Conservation (phyloP, 2,329 filamentous ascomycete species). For the Claviceps spartinae region DNA sequence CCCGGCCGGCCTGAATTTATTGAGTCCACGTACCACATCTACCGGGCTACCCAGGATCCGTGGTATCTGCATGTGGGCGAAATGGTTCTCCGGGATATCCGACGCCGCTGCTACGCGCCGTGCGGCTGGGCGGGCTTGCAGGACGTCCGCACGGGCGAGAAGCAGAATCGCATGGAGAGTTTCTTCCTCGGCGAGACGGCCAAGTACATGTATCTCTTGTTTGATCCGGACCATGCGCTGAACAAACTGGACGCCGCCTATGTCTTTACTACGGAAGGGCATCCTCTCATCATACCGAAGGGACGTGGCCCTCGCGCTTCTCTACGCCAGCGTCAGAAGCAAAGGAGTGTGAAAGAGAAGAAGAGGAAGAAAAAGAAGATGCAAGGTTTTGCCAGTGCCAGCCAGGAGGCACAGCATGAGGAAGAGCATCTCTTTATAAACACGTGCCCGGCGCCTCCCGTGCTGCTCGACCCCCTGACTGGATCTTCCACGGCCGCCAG, state of each 20-base stretch:
- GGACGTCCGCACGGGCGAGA: slow-evolving; percentile 69
- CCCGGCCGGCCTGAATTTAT: slow-evolving; percentile 91
- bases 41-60: slow-evolving; percentile 80
- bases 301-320: too few relatives aligned
- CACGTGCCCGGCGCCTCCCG: slow-evolving; percentile 50
- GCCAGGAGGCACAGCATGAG: slow-evolving; percentile 14
- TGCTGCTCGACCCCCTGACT: slow-evolving; percentile 47
- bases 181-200: slow-evolving; percentile 95
- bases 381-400: slow-evolving; percentile 12
- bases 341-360: slow-evolving; percentile 4
- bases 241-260: slow-evolving; percentile 77
- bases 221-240: slow-evolving; percentile 71
- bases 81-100: slow-evolving; percentile 85
- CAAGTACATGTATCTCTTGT: slow-evolving; percentile 89
- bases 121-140: slow-evolving; percentile 91
- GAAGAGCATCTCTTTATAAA: slow-evolving; percentile 31
- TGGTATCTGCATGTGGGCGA: slow-evolving; percentile 96
- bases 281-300: slow-evolving; percentile 71
- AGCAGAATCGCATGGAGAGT: slow-evolving; percentile 93
- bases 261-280: slow-evolving; percentile 93
- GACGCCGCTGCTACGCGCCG: slow-evolving; percentile 71
- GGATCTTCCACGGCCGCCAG: slow-evolving; percentile 71
- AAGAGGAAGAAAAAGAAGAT: not conserved
- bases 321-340: slow-evolving; percentile 5
- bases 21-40: slow-evolving; percentile 94